Evolutionary conservation across 164 flowering plant species (phyloP).

Genomic region (Vitis rotundifolia): DNA sequence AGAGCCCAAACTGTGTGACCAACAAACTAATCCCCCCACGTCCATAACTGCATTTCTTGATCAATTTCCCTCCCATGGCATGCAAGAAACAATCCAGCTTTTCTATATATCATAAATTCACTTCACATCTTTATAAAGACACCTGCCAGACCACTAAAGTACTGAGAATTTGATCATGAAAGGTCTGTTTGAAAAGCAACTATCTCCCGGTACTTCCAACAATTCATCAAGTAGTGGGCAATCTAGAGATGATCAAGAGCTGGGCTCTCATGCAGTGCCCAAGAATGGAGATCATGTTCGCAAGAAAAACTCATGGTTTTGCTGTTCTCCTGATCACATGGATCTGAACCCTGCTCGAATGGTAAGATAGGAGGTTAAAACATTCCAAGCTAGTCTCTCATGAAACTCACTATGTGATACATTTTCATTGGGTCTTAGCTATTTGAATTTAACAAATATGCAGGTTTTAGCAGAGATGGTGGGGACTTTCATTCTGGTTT

Average conservation of each 20-base stretch:
- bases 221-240: slow-evolving; percentile 14
- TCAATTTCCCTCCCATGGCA: background rate
- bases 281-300: slow-evolving; percentile 3
- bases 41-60: background rate
- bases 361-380: slow-evolving; percentile 20
- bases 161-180: slow-evolving; percentile 18
- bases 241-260: slow-evolving; percentile 34
- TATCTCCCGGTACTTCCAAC: slow-evolving; percentile 19
- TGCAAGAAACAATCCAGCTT: slow-evolving; percentile 3
- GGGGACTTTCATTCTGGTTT: slow-evolving; percentile 74
- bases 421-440: too few relatives aligned
- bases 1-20: slow-evolving; percentile 16
- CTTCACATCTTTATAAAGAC: slow-evolving; percentile 10
- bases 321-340: slow-evolving; percentile 1
- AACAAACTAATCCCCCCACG: slow-evolving; percentile 8
- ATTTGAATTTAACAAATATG: slow-evolving; percentile 11
- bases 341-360: slow-evolving; percentile 29
- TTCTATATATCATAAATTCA: slow-evolving; percentile 13
- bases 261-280: slow-evolving; percentile 16
- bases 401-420: too few relatives aligned
- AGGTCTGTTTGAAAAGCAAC: slow-evolving; percentile 14
- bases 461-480: slow-evolving; percentile 73
- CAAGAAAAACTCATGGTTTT: background rate
- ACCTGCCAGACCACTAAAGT: slow-evolving; percentile 5
- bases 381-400: too few relatives aligned